Conservation (phyloP, 2,329 filamentous ascomycete genomes). For the Ilyonectria mors-panacis region DNA sequence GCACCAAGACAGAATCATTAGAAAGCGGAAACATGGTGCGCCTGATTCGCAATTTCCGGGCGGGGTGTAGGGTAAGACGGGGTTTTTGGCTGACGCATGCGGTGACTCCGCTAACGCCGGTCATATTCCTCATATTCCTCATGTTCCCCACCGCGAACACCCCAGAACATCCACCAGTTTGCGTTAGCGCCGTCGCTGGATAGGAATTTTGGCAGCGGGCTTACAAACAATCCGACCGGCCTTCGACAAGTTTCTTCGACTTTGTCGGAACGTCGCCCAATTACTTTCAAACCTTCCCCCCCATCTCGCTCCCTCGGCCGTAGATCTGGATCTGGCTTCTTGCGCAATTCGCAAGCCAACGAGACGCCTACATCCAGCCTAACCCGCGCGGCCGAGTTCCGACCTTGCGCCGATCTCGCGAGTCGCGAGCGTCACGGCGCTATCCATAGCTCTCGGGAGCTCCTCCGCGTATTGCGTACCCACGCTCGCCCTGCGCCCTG, state of each 20-base stretch:
- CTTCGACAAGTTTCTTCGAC: slow-evolving; percentile 27
- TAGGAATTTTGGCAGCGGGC: neutral
- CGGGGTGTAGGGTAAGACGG: slow-evolving; percentile 14
- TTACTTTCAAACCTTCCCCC: slow-evolving; percentile 10
- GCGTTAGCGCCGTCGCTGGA: slow-evolving; percentile 23
- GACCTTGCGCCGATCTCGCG: slow-evolving; percentile 17
- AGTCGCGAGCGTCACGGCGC: slow-evolving; percentile 6
- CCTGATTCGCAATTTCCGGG: neutral
- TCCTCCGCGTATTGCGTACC: slow-evolving; percentile 3
- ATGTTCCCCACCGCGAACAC: neutral
- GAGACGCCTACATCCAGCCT: neutral
- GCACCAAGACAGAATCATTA: neutral
- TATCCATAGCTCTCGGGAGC: neutral
- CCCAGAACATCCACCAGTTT: slow-evolving; percentile 20
- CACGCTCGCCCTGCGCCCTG: neutral
- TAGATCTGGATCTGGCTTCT: slow-evolving; percentile 4
- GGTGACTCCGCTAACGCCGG: slow-evolving; percentile 30
- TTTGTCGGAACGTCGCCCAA: slow-evolving; percentile 27
- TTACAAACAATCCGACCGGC: slow-evolving; percentile 23
- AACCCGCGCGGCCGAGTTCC: neutral
- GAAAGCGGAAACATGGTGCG: neutral
- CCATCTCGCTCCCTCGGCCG: neutral
- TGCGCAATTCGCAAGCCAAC: neutral
- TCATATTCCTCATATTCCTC: neutral
- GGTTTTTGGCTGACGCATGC: slow-evolving; percentile 19